Conservation (phyloP, 148 eudicot species). For the Silene conica region DNA sequence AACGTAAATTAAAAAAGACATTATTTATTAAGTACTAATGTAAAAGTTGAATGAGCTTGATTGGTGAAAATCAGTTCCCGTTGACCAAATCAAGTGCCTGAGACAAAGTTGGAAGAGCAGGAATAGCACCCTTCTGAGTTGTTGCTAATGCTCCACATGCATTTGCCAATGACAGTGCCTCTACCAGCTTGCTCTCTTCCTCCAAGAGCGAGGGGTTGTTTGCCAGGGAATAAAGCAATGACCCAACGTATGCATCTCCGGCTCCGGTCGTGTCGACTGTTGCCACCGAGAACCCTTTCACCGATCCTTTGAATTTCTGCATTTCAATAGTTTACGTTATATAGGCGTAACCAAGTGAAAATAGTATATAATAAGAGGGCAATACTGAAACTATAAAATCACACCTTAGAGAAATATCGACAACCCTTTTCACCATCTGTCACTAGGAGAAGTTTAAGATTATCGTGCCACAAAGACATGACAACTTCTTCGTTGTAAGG, state of each 20-base stretch:
- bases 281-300: slow-evolving; percentile 34
- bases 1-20: too few species aligned
- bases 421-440: slow-evolving; percentile 25
- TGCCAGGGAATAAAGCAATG: slow-evolving; percentile 14
- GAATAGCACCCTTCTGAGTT: slow-evolving; percentile 54
- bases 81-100: slow-evolving; percentile 25
- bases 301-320: slow-evolving; percentile 42
- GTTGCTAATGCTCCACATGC: slow-evolving; percentile 53
- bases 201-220: slow-evolving; percentile 31
- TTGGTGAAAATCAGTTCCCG: not conserved
- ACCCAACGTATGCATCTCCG: slow-evolving; percentile 16
- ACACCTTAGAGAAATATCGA: slow-evolving; percentile 45
- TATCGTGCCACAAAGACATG: slow-evolving; percentile 34
- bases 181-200: slow-evolving; percentile 37
- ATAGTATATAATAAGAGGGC: too few species aligned
- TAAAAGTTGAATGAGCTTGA: too few species aligned
- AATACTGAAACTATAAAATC: not conserved
- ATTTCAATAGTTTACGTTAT: not conserved
- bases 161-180: slow-evolving; percentile 33
- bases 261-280: slow-evolving; percentile 62
- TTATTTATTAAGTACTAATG: too few species aligned
- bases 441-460: slow-evolving; percentile 46
- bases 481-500: slow-evolving; percentile 31
- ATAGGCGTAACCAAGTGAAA: too few species aligned
- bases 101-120: slow-evolving; percentile 41